Conservation (phyloP, 75 land plant genomes). For the Sequoiadendron giganteum region DNA sequence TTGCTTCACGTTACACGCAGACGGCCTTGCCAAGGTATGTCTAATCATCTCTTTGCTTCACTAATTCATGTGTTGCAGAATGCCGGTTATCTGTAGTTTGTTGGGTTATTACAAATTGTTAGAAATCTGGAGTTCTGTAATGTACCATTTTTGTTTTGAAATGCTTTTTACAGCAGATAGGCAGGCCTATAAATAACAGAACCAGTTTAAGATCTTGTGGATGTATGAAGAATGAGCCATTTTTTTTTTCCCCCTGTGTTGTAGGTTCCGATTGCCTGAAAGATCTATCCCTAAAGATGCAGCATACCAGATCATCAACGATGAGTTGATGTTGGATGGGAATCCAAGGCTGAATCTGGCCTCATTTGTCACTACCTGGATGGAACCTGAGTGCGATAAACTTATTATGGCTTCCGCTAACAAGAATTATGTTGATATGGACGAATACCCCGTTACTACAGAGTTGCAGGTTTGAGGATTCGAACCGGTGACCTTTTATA, state of each 20-base stretch:
- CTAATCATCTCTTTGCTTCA: background rate
- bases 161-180: background rate
- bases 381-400: constrained; percentile 29
- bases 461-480: constrained; percentile 31
- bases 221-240: background rate
- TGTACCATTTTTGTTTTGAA: background rate
- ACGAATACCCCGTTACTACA: constrained; percentile 15
- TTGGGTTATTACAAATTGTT: no score
- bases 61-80: background rate
- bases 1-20: constrained; percentile 54
- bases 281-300: constrained; percentile 32
- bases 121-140: constrained; percentile 4
- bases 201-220: background rate
- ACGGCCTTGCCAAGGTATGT: constrained; percentile 36
- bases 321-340: constrained; percentile 42
- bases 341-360: constrained; percentile 41
- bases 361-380: constrained; percentile 43
- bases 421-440: background rate
- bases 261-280: constrained; percentile 24
- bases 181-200: no score
- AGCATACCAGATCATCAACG: constrained; percentile 36
- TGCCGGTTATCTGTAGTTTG: no score
- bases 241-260: background rate
- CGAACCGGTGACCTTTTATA: no score
- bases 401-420: no score